Percentiles rank a stretch among this genome's conserved stretches.
phyloP scores from a whole-genome alignment of 2,329 filamentous ascomycete genomes.

The Fusarium odoratissimum region DNA sequence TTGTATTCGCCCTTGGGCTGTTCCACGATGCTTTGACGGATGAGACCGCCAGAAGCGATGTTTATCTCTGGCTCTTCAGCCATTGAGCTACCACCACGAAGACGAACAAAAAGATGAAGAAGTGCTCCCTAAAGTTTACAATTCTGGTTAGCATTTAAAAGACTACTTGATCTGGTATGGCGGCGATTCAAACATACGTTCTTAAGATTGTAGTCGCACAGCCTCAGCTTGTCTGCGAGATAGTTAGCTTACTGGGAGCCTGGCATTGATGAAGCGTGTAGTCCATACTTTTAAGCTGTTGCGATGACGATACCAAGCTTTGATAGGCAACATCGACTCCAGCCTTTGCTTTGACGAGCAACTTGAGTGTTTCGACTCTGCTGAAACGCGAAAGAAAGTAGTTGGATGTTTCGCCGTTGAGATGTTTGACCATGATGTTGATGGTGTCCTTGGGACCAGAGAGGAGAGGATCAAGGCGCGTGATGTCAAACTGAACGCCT shows the following conservation, averaged over 20 bases:
- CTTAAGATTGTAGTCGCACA: not conserved
- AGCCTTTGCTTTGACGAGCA: not conserved
- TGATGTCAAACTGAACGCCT: constrained; percentile 2
- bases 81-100: not conserved
- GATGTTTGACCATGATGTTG: not conserved
- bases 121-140: not conserved
- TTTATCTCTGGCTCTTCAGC: not conserved
- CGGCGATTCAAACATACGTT: not conserved
- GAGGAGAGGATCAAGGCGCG: not conserved
- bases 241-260: not conserved
- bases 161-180: not conserved
- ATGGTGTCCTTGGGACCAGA: not conserved
- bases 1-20: not conserved
- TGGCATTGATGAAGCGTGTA: no score
- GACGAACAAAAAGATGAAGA: accelerated
- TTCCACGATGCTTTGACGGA: not conserved
- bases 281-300: not conserved
- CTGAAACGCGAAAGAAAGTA: not conserved
- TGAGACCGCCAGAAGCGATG: not conserved
- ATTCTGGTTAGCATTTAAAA: not conserved
- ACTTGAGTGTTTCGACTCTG: not conserved
- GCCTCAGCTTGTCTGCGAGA: not conserved
- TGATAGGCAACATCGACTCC: not conserved
- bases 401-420: not conserved
- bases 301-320: not conserved